Evolutionary conservation across 192 early-diverging fungal species (phyloP), one percentile per base, ranked within the genome.

Genomic region (Kickxella alabastrina): DNA sequence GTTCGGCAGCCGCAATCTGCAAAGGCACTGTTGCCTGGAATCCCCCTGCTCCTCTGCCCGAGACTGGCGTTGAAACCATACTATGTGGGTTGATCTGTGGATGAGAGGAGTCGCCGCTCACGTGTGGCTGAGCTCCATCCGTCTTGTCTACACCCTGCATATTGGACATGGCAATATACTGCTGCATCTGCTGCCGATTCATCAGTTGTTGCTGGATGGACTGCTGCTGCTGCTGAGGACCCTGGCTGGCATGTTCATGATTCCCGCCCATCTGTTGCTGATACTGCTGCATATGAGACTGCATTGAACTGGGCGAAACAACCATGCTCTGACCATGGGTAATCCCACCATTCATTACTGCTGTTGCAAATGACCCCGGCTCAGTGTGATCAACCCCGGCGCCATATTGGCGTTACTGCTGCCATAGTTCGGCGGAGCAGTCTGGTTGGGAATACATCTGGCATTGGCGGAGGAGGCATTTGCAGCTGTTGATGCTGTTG

Each of bases 381-480:
- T n/a, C n/a, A n/a, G n/a, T n/a, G n/a, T n/a, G n/a, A n/a, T n/a
- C n/a, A n/a, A n/a, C n/a, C n/a, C n/a, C n/a, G n/a, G n/a, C n/a
- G n/a, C n/a, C n/a, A n/a, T n/a, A n/a, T n/a, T n/a, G n/a, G n/a
- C n/a, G n/a, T n/a, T n/a, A n/a, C n/a, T n/a, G n/a, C n/a, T n/a
- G n/a, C n/a, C n/a, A n/a, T n/a, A n/a, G n/a, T n/a, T n/a, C n/a
- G n/a, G n/a, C n/a, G n/a, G n/a, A n/a, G n/a, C n/a, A n/a, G n/a
- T n/a, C n/a, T n/a, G n/a, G n/a, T n/a, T n/a, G n/a, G n/a, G n/a
- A n/a, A n/a, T 55, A 43, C 19, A 43, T 14, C 15, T 60, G 48
- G 51, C 43, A 23, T 21, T 52, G 50, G 21, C 52, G 57, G 4
- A 50, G 57, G 25, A 27, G 43, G 2, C 44, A 43, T n/a, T 60